These are phyloP conservation scores for Mrakia blollopis DNA, from an alignment of 768 basidiomycete genomes.

Conservation along the genomic window DNA sequence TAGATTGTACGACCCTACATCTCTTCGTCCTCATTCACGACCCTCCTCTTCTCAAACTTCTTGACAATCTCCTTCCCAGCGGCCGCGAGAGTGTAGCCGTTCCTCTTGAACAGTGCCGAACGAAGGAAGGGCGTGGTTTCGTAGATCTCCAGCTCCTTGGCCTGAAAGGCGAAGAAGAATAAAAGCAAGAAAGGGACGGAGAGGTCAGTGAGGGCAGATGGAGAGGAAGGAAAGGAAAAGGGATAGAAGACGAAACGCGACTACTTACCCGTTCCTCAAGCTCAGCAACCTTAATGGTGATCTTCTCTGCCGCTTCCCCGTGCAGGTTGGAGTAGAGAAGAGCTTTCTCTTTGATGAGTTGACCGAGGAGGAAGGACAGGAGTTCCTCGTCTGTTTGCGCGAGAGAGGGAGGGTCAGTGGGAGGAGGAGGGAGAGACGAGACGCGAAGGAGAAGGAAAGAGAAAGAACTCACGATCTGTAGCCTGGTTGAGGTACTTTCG, in stretches of 20 bases:
- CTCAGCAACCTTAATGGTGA: conserved; percentile 71
- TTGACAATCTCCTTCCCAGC: conserved; percentile 31
- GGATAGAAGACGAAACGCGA: neutral
- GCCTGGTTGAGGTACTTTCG: conserved; percentile 95
- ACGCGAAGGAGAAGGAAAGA: neutral
- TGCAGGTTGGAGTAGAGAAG: conserved; percentile 24
- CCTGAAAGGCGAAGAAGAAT: conserved; percentile 50
- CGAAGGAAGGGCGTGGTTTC: conserved; percentile 79
- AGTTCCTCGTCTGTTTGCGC: conserved; percentile 69
- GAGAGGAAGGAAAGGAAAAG: neutral
- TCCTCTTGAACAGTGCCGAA: conserved; percentile 75
- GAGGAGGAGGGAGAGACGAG: neutral
- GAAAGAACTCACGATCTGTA: conserved; percentile 55
- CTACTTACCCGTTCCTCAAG: conserved; percentile 75
- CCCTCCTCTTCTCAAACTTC: conserved; percentile 21
- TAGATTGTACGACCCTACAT: conserved; percentile 7
- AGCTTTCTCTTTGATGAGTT: conserved; percentile 76
- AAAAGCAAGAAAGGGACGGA: neutral
- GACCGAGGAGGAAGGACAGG: conserved; percentile 87
- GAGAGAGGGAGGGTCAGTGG: neutral
- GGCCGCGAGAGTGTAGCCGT: conserved; percentile 68
- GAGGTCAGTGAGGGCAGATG: neutral
- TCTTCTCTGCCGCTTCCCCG: conserved; percentile 65
- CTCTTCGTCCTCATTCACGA: conserved; percentile 23
- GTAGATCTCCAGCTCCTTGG: conserved; percentile 94